Percentiles rank a stretch among this genome's conserved stretches.
Evolutionary conservation across 768 basidiomycete species (phyloP).

Genomic region (Vararia minispora): DNA sequence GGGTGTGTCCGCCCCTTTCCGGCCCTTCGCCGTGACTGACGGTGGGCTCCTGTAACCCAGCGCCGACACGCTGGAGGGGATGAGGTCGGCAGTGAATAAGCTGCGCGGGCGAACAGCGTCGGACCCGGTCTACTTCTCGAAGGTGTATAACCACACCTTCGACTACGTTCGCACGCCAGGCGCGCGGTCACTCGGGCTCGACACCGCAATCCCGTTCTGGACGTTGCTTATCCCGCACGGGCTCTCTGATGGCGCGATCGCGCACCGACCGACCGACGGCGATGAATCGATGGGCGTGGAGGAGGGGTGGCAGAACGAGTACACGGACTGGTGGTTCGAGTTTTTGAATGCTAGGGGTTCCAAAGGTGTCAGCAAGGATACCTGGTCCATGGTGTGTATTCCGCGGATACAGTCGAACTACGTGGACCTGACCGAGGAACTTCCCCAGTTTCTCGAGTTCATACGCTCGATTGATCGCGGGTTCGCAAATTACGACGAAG

Average conservation of each 20-base stretch:
- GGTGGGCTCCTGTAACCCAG: too few relatives aligned
- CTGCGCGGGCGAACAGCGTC: slow-evolving; percentile 50
- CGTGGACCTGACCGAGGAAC: too few relatives aligned
- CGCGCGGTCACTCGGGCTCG: slow-evolving; percentile 65
- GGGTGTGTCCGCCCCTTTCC: slow-evolving; percentile 34
- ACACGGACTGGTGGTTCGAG: slow-evolving; percentile 70
- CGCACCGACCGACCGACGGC: slow-evolving; percentile 37
- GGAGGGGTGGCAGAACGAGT: slow-evolving; percentile 51
- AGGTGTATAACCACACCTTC: slow-evolving; percentile 75
- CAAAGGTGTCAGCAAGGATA: slow-evolving; percentile 81
- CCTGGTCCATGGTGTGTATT: slow-evolving; percentile 72
- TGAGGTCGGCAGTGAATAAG: slow-evolving; percentile 43
- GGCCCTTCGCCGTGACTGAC: too few relatives aligned
- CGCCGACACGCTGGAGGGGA: slow-evolving; percentile 50
- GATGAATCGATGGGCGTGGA: slow-evolving; percentile 21
- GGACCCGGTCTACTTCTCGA: slow-evolving; percentile 59
- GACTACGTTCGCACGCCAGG: slow-evolving; percentile 67
- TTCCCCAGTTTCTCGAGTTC: slow-evolving; percentile 72
- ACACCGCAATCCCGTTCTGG: slow-evolving; percentile 74
- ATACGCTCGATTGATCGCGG: slow-evolving; percentile 61
- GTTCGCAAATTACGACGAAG: slow-evolving; percentile 64
- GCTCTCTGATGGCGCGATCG: slow-evolving; percentile 52
- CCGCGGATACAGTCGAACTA: neutral
- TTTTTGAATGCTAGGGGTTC: slow-evolving; percentile 53
- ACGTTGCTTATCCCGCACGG: slow-evolving; percentile 64